Evolutionary conservation across 805 yeast genomes (phyloP), one percentile per base, ranked within the genome.

Genomic region (Phaffomyces opuntiae): DNA sequence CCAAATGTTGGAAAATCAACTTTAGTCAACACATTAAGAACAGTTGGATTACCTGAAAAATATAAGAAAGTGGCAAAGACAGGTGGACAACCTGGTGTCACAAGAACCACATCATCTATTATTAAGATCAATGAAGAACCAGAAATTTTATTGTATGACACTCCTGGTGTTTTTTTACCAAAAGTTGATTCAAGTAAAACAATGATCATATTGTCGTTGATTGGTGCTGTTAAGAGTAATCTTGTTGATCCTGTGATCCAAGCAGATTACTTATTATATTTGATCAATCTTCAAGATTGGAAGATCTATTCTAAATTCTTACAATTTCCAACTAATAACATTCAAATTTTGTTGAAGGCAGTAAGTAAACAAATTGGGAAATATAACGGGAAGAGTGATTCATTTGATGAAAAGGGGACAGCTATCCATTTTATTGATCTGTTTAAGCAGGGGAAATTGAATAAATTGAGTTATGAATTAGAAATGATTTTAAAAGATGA

Each of bases 1-100:
- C 99, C 99, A 1, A 93, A 93, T 61, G 95, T 89, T n/a, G 99
- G 99, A 0, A 93, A 93, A 63, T 85, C 96, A 12, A 84, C 96
- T 0, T 61, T 93, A 40, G 83, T 90, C 26, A 93, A 93, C 57
- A 71, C 83, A 0, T 65, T 90, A 42, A 66, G 96, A 48, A 66
- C 66, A 8, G 58, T 51, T 17, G 60, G 59, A 9, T 40, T 57
- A 27, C 46, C 52, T 44, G 50, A 44, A 46, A 45, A 43, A 43
- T 67, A 69, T 39, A 85, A 70, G 45, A 85, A 84, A 55, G 97
- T 87, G 1, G 96, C 96, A 0, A 66, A 67, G 43, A 87, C 95
- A 0, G 96, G 96, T 1, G 83, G 84, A 11, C 80, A 77, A 51
- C 96, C 98, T 1, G 99, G 99, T 17, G 87, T 91, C 7, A 93